Percentiles rank a stretch among this genome's conserved stretches.
phyloP scores from a whole-genome alignment of 2,329 filamentous ascomycete species.

The Exutisphaerella laricina region DNA sequence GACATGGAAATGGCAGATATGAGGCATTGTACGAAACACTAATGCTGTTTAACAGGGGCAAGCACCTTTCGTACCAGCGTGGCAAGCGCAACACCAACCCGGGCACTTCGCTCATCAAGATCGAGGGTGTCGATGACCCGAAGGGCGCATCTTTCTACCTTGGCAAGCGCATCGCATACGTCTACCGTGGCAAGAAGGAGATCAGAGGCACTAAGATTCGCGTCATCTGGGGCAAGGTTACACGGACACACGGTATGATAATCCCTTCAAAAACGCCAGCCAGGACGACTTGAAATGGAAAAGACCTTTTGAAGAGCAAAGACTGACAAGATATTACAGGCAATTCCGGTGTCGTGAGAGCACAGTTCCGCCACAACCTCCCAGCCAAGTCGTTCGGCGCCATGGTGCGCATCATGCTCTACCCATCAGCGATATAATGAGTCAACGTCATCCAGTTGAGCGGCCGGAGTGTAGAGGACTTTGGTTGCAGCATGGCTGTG shows the following conservation, averaged over 20 bases:
- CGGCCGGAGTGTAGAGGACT: conserved; percentile 1
- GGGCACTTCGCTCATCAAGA: conserved; percentile 81
- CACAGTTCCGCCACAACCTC: conserved; percentile 94
- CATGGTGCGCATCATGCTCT: conserved; percentile 38
- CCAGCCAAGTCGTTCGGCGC: conserved; percentile 92
- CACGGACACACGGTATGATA: conserved; percentile 79
- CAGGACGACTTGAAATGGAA: neutral
- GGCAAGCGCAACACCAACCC: conserved; percentile 88
- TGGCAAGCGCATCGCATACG: conserved; percentile 98
- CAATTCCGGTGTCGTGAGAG: conserved; percentile 96
- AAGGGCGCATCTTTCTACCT: conserved; percentile 95
- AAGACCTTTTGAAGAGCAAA: neutral
- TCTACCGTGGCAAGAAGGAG: conserved; percentile 94
- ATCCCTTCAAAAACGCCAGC: neutral
- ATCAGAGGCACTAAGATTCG: conserved; percentile 97
- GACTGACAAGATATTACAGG: conserved; percentile 48
- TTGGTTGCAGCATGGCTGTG: conserved; percentile 4
- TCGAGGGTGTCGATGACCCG: conserved; percentile 93
- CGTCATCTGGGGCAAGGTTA: conserved; percentile 98
- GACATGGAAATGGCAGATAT: neutral
- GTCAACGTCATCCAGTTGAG: neutral
- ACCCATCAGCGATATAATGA: conserved; percentile 37
- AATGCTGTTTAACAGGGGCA: conserved; percentile 60
- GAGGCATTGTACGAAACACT: neutral
- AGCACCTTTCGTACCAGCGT: conserved; percentile 97